Base-by-base conservation (phyloP, 2,329 filamentous ascomycete genomes). In the Alternaria arborescens region DNA sequence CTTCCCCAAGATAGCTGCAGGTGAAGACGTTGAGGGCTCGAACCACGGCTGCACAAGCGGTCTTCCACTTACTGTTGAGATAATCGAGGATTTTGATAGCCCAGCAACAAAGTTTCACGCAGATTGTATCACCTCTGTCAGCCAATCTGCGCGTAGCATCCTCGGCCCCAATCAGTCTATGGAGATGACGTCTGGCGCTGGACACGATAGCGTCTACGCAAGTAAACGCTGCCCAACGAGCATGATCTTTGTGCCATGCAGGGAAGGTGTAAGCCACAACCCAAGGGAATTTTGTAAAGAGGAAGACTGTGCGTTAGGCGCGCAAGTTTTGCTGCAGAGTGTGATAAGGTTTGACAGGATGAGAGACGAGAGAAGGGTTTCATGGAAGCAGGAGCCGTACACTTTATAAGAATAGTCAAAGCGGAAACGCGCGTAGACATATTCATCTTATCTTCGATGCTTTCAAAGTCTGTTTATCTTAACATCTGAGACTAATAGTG, bases 71-170 rank as follows among this genome's bases (percentile, higher is more conserved):
- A 79, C 64, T 14, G 82, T 90, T 10, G 78, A 82, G 12, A 91
- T 89, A 83, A 79, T 78, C 5, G 82, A 88, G 1, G 89, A 92
- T 71, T 88, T 87, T 66, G 82, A 86, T 50, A 87, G 83, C 3
- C 84, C 86, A 0, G 75, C 75, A 1, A 76, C 88, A 0, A 82
- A 83, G 30, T 93, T 93, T 77, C 83, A 92, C 68, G 75, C 83
- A 8, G 86, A 89, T 66, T 93, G 90, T 71, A 89, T 93, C 58
- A 75, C 79, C 1, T 88, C 87, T 36, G 89, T 93, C 8, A 82
- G 85, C 50, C 81, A 85, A 42, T 86, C 88, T 22, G 88, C 89
- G 0, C 84, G 83, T 5, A 82, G 89, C 1, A 84, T 89, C 1
- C 84, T 87, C 1, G 83, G 85, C 0, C 68, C 68, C 43, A 71